Evolutionary conservation across 1,284 basidiomycete genomes (phyloP), one percentile per base, ranked within the genome.

Genomic region (Apiotrichum domesticum): DNA sequence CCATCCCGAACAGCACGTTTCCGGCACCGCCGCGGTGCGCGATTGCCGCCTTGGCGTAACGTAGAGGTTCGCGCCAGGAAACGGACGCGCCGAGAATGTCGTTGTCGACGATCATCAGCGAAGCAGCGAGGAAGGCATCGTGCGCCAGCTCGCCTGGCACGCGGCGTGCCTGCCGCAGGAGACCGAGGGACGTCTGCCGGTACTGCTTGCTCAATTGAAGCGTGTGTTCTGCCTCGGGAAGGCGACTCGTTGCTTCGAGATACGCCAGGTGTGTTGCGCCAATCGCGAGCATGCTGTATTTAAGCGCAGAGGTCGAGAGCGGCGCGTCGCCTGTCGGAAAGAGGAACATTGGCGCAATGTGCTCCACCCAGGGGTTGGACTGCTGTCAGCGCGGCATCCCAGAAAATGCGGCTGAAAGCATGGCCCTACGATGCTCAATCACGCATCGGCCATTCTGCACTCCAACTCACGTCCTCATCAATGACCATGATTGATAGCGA

Each of bases 401-500:
- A 21, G 21, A 21, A 21, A 21, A 21, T 21, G 21, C 21, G 29
- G 29, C 2, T 29, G 29, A 29, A 29, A 29, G 29, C 29, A 29
- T 29, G 29, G 29, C 29, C 29, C 29, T 29, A 3, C 29, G 29
- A 29, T 29, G 29, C 29, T 29, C 29, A 3, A 3, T 29, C 29
- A 3, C 29, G 29, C 29, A 29, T 3, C 29, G 29, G 29, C 29
- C 29, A 29, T 29, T 29, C 29, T 29, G 29, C 29, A 29, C 29
- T 21, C 21, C 21, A 29, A 29, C 29, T 29, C 29, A 29, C 29
- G 29, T 29, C 68, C 47, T 74, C 72, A 39, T 66, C 59, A 35
- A 69, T 66, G 35, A 70, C 68, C 15, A 70, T 59, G 49, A 72
- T 70, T 4, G 70, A 71, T 2, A 74, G 65, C 4, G 70, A 64